A percentile compares a stretch with the other conserved stretches of the same genome.
These are phyloP conservation scores for Phaeoacremonium minimum DNA, from an alignment of 2,329 filamentous ascomycete genomes.

Conservation along the genomic window DNA sequence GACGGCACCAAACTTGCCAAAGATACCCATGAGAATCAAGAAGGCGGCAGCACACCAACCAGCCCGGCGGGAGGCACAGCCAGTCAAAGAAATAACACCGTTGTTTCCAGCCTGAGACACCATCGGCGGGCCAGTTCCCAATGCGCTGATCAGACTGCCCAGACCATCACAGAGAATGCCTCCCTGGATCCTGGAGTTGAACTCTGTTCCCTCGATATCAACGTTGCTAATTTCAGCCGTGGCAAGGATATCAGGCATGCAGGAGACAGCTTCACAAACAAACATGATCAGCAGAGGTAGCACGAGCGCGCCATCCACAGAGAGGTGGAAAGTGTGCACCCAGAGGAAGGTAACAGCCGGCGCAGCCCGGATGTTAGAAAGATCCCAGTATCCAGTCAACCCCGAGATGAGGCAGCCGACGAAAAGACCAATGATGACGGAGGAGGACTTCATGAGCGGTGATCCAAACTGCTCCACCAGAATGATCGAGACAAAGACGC, in stretches of 20 bases:
- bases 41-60: constrained; percentile 64
- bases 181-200: constrained; percentile 67
- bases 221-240: constrained; percentile 35
- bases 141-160: constrained; percentile 58
- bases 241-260: constrained; percentile 56
- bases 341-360: constrained; percentile 65
- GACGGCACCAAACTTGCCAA: constrained; percentile 66
- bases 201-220: constrained; percentile 58
- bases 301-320: constrained; percentile 62
- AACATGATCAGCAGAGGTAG: constrained; percentile 61
- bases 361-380: constrained; percentile 52
- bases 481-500: constrained; percentile 64
- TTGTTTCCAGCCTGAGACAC: constrained; percentile 67
- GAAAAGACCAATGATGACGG: constrained; percentile 60
- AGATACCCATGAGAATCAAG: constrained; percentile 65
- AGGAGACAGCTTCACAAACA: constrained; percentile 64
- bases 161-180: constrained; percentile 63
- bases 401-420: constrained; percentile 65
- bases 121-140: constrained; percentile 66
- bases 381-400: constrained; percentile 62
- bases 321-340: constrained; percentile 65
- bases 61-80: constrained; percentile 64
- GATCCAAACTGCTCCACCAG: constrained; percentile 65
- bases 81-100: constrained; percentile 63
- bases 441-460: constrained; percentile 66